Evolutionary conservation across 164 flowering plant genomes (phyloP), one percentile per base, ranked within the genome.

Genomic region (Buxus sempervirens): DNA sequence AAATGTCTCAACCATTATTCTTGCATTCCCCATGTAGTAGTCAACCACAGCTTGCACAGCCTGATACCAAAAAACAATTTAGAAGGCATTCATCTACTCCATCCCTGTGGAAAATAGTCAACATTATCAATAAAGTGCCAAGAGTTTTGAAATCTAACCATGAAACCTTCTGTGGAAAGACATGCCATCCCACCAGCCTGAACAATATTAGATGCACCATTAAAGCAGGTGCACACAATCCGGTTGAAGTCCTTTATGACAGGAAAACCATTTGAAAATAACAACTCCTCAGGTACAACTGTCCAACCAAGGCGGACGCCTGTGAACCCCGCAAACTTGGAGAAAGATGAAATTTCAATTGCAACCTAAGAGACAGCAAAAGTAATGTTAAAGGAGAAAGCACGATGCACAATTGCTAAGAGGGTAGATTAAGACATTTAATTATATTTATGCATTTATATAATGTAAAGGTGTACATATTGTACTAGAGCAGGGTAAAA

Each of bases 221-320:
- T 89, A 65, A 87, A 89, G 72, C 88, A 83, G 19, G 95, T 89
- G 67, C 84, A 81, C 20, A 89, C 81, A 59, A 87, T 75, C 42
- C 91, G 82, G 62, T 86, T 68, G 62, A 69, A 89, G 70, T 89
- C 95, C 22, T 83, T 75, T 56, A 83, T 77, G 26, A 89, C 82
- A 0, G 90, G 89, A 70, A 67, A 81, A n/a, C 89, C 89, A 73
- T 89, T 82, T 9, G 90, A 76, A 64, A 70, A 89, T 5, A 54
- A n/a, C 2, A 89, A 77, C 76, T 83, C 82, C 36, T 86, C 80
- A 12, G 91, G 91, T 16, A 89, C 85, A 53, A 86, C 88, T 1
- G 95, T 89, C 95, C 95, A 89, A 4, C 91, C 91, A 36, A 89
- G 88, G 54, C 95, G 86, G 45, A 89, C 83, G 0, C 95, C 95